Conservation (phyloP, 495 filamentous ascomycete species). For the Xylaria palmicola region DNA sequence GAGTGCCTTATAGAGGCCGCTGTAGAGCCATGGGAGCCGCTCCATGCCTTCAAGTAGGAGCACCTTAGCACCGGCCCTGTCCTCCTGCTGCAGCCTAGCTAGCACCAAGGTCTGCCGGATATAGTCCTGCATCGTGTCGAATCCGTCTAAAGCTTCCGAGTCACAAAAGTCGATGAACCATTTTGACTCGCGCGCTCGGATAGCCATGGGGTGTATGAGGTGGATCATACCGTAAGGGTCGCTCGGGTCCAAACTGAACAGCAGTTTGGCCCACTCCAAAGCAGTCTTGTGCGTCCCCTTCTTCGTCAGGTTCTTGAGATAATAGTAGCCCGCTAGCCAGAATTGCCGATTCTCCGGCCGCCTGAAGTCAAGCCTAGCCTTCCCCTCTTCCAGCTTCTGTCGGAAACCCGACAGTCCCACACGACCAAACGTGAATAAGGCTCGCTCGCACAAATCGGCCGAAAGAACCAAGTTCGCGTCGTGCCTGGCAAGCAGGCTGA, state of each 20-base stretch:
- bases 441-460: constrained; percentile 85
- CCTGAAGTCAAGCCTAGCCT: constrained; percentile 73
- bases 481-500: constrained; percentile 87
- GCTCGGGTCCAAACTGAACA: constrained; percentile 70
- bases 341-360: constrained; percentile 87
- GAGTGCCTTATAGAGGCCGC: constrained; percentile 72
- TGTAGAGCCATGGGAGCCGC: constrained; percentile 77
- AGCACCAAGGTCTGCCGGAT: constrained; percentile 70
- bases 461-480: constrained; percentile 82
- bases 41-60: constrained; percentile 65
- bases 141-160: constrained; percentile 50
- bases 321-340: constrained; percentile 85
- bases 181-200: constrained; percentile 73
- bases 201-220: constrained; percentile 76
- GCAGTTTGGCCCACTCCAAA: constrained; percentile 86
- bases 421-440: constrained; percentile 89
- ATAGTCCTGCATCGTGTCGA: constrained; percentile 42
- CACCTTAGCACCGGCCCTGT: constrained; percentile 60
- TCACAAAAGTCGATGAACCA: constrained; percentile 72
- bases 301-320: constrained; percentile 76
- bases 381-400: constrained; percentile 71
- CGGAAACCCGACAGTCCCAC: constrained; percentile 78
- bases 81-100: constrained; percentile 68
- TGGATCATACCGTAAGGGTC: constrained; percentile 84
- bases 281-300: constrained; percentile 93